phyloP scores from a whole-genome alignment of 495 filamentous ascomycete genomes.

The Hypoxylon lenormandii region DNA sequence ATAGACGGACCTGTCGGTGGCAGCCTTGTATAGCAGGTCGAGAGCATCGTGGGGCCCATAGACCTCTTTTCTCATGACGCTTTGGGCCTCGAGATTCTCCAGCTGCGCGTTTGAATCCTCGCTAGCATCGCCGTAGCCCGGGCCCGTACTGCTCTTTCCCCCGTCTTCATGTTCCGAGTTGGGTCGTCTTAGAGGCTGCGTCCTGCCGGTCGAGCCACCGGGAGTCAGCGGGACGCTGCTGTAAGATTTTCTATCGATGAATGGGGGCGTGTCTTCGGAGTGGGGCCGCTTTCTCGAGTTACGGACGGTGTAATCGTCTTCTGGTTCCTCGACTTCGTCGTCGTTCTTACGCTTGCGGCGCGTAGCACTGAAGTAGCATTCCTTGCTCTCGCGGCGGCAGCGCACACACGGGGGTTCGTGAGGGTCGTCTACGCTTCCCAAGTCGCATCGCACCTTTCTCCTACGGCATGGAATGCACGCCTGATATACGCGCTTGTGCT shows the following conservation, averaged over 20 bases:
- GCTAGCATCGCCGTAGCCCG: conserved; percentile 46
- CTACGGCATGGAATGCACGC: conserved; percentile 91
- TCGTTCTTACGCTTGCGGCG: conserved; percentile 88
- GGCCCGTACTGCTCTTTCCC: conserved; percentile 25
- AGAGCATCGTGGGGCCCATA: conserved; percentile 78
- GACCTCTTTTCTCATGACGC: conserved; percentile 71
- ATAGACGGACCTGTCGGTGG: conserved; percentile 66
- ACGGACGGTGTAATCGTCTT: conserved; percentile 66
- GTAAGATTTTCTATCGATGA: conserved; percentile 58
- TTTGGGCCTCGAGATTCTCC: conserved; percentile 71
- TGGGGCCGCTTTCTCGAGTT: conserved; percentile 67
- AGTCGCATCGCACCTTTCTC: conserved; percentile 92
- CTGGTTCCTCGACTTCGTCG: conserved; percentile 65
- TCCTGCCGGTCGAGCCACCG: conserved; percentile 68
- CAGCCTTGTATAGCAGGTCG: conserved; percentile 76
- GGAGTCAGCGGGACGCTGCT: conserved; percentile 70
- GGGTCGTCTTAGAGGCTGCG: conserved; percentile 69
- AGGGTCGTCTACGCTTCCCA: conserved; percentile 93
- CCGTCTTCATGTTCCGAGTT: conserved; percentile 42
- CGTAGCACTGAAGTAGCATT: conserved; percentile 97
- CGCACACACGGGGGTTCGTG: conserved; percentile 93
- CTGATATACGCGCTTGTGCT: conserved; percentile 82
- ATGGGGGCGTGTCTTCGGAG: conserved; percentile 53
- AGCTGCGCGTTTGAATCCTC: conserved; percentile 60
- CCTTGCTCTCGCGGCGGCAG: conserved; percentile 90